Evolutionary conservation across 2,329 filamentous ascomycete genomes (phyloP).

Genomic region (Colletotrichum cereale): DNA sequence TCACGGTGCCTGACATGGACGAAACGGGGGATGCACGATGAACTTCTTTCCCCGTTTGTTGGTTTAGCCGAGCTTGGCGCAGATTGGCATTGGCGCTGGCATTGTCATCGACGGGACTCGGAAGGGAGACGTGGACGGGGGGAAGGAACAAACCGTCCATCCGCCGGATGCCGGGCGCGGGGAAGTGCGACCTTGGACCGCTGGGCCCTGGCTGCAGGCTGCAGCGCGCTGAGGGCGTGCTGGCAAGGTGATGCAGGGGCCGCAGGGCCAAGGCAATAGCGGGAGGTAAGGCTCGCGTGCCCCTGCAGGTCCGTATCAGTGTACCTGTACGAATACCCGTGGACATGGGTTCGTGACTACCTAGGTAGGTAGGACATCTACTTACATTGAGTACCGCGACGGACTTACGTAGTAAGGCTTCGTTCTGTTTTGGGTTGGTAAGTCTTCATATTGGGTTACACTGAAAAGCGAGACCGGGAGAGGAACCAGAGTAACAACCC

Average conservation of each 20-base stretch:
- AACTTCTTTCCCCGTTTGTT: slow-evolving; percentile 19
- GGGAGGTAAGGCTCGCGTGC: slow-evolving; percentile 18
- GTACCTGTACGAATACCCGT: no score
- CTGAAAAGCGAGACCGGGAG: slow-evolving; percentile 1
- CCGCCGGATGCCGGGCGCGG: slow-evolving; percentile 27
- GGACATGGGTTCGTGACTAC: no score
- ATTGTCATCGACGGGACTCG: slow-evolving; percentile 13
- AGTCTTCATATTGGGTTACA: slow-evolving; percentile 25
- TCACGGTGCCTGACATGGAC: slow-evolving; percentile 12
- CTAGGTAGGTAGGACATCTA: neutral
- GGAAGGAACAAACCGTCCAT: slow-evolving; percentile 20
- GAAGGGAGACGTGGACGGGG: slow-evolving; percentile 13
- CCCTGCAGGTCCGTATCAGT: slow-evolving; percentile 27
- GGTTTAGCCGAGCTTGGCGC: slow-evolving; percentile 29
- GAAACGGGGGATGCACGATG: slow-evolving; percentile 30
- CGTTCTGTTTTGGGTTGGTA: neutral
- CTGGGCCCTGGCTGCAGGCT: no score
- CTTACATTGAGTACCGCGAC: no score
- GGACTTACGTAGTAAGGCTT: neutral
- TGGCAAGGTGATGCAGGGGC: neutral
- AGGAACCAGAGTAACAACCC: slow-evolving; percentile 12
- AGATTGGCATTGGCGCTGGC: slow-evolving; percentile 5
- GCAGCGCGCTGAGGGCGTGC: slow-evolving; percentile 12
- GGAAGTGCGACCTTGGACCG: slow-evolving; percentile 38
- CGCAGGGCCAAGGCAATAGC: slow-evolving; percentile 22